Conservation (phyloP, 2,329 filamentous ascomycete genomes). For the Alternaria viburni region DNA sequence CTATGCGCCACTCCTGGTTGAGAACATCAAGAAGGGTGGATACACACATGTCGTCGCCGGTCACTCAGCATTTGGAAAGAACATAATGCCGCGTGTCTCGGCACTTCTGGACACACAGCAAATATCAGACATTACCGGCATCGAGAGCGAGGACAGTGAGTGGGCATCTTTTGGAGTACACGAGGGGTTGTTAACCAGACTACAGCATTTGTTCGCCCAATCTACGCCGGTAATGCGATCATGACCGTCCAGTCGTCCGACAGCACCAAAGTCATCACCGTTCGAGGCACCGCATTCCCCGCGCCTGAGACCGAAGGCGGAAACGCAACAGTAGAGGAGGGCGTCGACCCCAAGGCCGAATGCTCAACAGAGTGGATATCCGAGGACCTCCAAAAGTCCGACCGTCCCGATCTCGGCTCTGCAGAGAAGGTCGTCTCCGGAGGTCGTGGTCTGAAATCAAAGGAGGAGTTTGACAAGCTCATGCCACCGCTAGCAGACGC, state of each 20-base stretch:
- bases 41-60: conserved; percentile 91
- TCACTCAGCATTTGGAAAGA: conserved; percentile 97
- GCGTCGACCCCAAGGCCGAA: conserved; percentile 80
- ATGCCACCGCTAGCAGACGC: conserved; percentile 93
- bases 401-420: conserved; percentile 91
- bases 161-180: conserved; percentile 7
- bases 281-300: conserved; percentile 91
- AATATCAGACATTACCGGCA: conserved; percentile 86
- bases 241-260: conserved; percentile 93
- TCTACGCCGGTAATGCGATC: conserved; percentile 97
- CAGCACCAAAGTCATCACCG: conserved; percentile 84
- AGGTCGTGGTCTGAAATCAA: conserved; percentile 93
- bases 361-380: conserved; percentile 85
- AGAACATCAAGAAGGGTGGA: conserved; percentile 95
- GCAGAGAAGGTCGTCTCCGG: conserved; percentile 90
- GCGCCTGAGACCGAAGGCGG: conserved; percentile 74
- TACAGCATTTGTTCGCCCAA: conserved; percentile 84
- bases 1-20: conserved; percentile 88
- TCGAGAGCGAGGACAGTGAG: conserved; percentile 84
- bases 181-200: conserved; percentile 2
- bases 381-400: conserved; percentile 90
- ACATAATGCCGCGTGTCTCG: conserved; percentile 86
- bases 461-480: conserved; percentile 93
- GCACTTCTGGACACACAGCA: conserved; percentile 92
- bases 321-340: conserved; percentile 78